Evolutionary conservation across 345 rosid species (phyloP), one percentile per base, ranked within the genome.

Genomic region (Eutrema heterophyllum): DNA sequence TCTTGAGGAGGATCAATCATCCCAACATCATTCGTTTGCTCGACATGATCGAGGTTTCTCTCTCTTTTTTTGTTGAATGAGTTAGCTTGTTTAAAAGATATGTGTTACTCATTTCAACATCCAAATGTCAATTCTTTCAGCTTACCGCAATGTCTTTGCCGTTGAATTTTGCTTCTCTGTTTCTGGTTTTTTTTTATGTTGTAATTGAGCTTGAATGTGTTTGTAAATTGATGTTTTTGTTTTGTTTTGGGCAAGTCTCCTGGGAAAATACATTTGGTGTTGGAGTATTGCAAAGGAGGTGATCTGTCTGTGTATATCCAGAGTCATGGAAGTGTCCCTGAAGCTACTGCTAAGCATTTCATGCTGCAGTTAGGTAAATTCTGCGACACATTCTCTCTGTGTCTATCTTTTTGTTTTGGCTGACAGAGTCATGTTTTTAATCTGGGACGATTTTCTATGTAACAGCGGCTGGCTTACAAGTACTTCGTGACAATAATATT

Each of bases 251-350:
- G 46, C 5, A 45, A 56, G 99, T 88, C 75, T 40, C 92, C 97
- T 15, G 99, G 91, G 77, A 95, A 89, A 67, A 81, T 95, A 81
- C 83, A 88, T 83, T 83, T 95, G 71, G 91, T 95, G 58, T 72
- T 95, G 86, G 99, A 95, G 69, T 92, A 80, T 65, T 95, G 99
- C 78, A 87, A 72, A 75, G 99, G 98, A 18, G 98, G 99, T 68
- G 99, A 92, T 84, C 83, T 92, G 44, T 95, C 93, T 40, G 76
- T 84, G 93, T 90, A 85, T 78, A 83, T 95, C 9, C 90, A 89
- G 64, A 89, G 84, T 16, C 85, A 82, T 30, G 94, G 93, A 69
- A 85, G 80, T 76, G 94, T 87, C 12, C 91, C 86, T 3, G 99
- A 92, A 82, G 84, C 83, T 72, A 83, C 72, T 68, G 98, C 98